Evolutionary conservation across 1,139 yeast species (phyloP).

Genomic region (Kodamaea plutei): DNA sequence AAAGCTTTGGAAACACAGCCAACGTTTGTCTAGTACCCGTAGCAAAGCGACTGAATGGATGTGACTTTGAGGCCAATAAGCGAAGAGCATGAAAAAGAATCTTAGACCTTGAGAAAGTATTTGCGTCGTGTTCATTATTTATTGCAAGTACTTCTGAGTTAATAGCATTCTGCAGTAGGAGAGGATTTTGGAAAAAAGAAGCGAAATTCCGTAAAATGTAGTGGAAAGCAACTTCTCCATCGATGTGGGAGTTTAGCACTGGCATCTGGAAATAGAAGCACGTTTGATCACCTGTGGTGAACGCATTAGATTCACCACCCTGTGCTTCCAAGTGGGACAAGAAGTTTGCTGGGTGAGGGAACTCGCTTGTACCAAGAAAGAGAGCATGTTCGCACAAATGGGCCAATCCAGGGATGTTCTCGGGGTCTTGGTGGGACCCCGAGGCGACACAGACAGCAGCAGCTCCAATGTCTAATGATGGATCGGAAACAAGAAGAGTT

Average conservation of each 20-base stretch:
- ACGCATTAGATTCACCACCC: constrained; percentile 63
- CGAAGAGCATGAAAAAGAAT: constrained; percentile 56
- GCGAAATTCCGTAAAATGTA: constrained; percentile 47
- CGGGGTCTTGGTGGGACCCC: constrained; percentile 65
- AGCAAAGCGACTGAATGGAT: constrained; percentile 42
- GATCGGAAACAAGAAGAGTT: constrained; percentile 54
- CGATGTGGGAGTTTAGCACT: constrained; percentile 22
- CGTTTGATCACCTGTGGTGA: constrained; percentile 62
- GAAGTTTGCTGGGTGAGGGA: constrained; percentile 45
- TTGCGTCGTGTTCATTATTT: constrained; percentile 60
- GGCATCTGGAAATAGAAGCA: constrained; percentile 60
- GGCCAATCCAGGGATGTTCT: constrained; percentile 54
- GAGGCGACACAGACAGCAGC: constrained; percentile 48
- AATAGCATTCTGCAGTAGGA: constrained; percentile 39
- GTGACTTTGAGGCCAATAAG: constrained; percentile 39
- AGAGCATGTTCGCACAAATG: constrained; percentile 74
- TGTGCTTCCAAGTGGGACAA: constrained; percentile 37
- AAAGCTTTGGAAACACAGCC: constrained; percentile 12
- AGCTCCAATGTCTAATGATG: constrained; percentile 44
- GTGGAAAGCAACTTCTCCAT: constrained; percentile 35
- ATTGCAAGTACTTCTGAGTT: constrained; percentile 54
- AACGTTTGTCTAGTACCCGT: constrained; percentile 43
- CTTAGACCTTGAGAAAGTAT: constrained; percentile 40
- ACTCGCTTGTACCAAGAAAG: constrained; percentile 53
- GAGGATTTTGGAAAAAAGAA: constrained; percentile 47